phyloP scores from a whole-genome alignment of 495 filamentous ascomycete species.

The Penicillium lagena region DNA sequence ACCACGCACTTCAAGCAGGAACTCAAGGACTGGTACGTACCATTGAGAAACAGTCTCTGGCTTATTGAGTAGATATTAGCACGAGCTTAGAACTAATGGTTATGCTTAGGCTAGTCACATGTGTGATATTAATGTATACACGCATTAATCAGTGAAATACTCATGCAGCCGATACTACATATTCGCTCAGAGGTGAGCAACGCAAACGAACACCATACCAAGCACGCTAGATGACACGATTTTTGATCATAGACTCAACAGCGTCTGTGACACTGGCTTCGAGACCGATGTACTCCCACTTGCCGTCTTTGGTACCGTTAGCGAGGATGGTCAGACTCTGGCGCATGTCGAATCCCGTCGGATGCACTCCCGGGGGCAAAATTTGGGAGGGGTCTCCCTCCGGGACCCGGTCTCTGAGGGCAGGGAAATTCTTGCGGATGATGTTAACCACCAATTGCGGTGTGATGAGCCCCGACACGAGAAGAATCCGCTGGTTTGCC shows the following conservation, averaged over 20 bases:
- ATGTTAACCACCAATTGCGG: conserved; percentile 22
- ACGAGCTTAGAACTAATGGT: no score
- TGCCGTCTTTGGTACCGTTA: conserved; percentile 5
- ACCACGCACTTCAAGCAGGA: no score
- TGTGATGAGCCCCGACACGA: conserved; percentile 17
- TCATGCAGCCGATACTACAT: no score
- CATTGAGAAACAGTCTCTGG: no score
- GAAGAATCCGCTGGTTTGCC: conserved; percentile 20
- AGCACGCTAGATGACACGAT: background rate
- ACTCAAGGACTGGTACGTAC: no score
- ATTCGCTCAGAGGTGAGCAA: no score
- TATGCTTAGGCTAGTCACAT: no score
- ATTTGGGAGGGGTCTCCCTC: conserved; percentile 16
- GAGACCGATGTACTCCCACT: conserved; percentile 18
- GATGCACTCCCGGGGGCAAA: conserved; percentile 17
- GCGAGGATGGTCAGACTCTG: conserved; percentile 18
- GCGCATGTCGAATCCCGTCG: conserved; percentile 23
- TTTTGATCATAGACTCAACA: conserved; percentile 16
- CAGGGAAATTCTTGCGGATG: conserved; percentile 21
- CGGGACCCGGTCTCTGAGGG: conserved; percentile 12
- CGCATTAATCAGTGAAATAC: no score
- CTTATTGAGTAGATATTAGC: no score
- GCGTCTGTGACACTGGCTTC: conserved; percentile 20
- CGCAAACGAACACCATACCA: no score
- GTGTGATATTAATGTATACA: no score